Base-by-base conservation (phyloP, 129 eudicot genomes). In the Tanacetum coccineum region DNA sequence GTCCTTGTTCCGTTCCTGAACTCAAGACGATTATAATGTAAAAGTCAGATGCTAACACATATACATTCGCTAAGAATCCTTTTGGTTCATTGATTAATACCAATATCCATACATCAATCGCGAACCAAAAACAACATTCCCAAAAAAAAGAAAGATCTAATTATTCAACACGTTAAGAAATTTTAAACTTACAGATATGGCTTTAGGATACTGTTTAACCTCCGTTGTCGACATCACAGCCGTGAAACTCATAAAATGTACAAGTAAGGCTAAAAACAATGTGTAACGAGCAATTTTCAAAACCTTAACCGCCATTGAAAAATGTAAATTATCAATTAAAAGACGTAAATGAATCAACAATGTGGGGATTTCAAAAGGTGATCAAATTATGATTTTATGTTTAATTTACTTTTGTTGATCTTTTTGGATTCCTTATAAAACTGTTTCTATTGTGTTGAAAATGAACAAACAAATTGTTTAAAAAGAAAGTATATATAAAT, bases 311-410 rank as follows among this genome's bases (percentile, higher is more conserved):
- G 57, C 57, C 57, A 51, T 51, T 51, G 15, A 13, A 50, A 50
- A 8, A 50, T 10, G 20, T 50, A 50, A 51, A 51, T 15, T 51
- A 3, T 51, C 57, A 51, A 15, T 51, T 15, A 20, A 51, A 51
- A 51, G 22, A 20, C 19, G 57, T 51, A 4, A 51, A 9, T 51
- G 57, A 51, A 14, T 51, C 22, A 51, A 51, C 20, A 51, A 15
- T 51, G 10, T 51, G 50, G 28, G 66, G 66, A 61, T 62, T 42
- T 62, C 67, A 62, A 62, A 49, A 42, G 67, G 67, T 62, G 67
- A 62, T 62, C 67, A n/a, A 62, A 62, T 11, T 62, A 32, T 51
- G 57, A 14, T 13, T 51, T 9, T 6, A 1, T 15, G 9, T 14
- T 62, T 21, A 25, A 44, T 62, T 39, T 39, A 39, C 20, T 61